These are phyloP conservation scores for Sicyos edulis DNA, from an alignment of 306 rosid genomes.

Conservation along the genomic window DNA sequence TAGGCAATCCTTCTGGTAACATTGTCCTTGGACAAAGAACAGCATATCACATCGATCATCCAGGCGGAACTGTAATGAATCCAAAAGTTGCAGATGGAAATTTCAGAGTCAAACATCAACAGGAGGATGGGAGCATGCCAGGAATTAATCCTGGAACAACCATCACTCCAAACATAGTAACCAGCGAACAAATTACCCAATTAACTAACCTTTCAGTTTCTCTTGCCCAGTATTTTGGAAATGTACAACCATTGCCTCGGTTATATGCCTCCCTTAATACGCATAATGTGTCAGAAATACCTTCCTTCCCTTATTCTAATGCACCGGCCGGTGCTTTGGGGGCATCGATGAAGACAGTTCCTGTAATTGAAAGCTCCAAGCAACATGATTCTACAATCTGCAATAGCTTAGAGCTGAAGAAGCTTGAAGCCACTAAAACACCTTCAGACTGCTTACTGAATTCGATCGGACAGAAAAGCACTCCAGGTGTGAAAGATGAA, in stretches of 20 bases:
- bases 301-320: conserved; percentile 45
- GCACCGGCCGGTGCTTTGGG: conserved; percentile 39
- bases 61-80: conserved; percentile 37
- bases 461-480: no score
- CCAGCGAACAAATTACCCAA: conserved; percentile 54
- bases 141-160: conserved; percentile 38
- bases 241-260: conserved; percentile 68
- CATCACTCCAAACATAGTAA: conserved; percentile 40
- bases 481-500: conserved; percentile 33
- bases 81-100: conserved; percentile 45
- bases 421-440: conserved; percentile 41
- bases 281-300: conserved; percentile 31
- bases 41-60: conserved; percentile 40
- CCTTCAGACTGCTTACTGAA: no score
- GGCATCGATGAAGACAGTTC: conserved; percentile 36
- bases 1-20: conserved; percentile 34
- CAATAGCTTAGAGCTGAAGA: conserved; percentile 43
- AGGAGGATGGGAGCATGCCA: conserved; percentile 42
- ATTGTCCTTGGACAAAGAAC: conserved; percentile 43
- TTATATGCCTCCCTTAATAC: conserved; percentile 65
- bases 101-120: conserved; percentile 32
- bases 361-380: conserved; percentile 37
- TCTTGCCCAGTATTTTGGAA: conserved; percentile 71
- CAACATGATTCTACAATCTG: conserved; percentile 43
- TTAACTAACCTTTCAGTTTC: conserved; percentile 70